These are phyloP conservation scores for Rhizoctonia solani DNA, from an alignment of 1,284 basidiomycete species.

Conservation along the genomic window DNA sequence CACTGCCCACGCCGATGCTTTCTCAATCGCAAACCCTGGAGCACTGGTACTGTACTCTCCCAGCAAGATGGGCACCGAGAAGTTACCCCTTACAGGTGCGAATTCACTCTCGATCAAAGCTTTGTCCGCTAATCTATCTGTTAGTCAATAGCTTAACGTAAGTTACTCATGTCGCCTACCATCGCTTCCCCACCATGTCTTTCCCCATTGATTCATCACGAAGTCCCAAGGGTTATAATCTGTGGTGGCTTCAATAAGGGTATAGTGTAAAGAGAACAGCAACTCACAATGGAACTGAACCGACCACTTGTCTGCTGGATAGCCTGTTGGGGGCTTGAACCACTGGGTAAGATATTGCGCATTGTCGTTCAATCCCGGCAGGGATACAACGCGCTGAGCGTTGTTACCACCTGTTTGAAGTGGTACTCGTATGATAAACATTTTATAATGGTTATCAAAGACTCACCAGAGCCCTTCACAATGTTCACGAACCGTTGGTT, in stretches of 20 bases:
- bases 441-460: neutral
- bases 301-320: conserved; percentile 32
- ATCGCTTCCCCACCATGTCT: conserved; percentile 34
- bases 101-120: conserved; percentile 30
- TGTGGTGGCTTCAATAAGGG: neutral
- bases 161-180: neutral
- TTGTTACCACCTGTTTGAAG: conserved; percentile 10
- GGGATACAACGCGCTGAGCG: conserved; percentile 19
- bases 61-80: conserved; percentile 32
- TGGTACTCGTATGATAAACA: neutral
- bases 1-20: conserved; percentile 36
- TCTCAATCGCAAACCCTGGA: conserved; percentile 21
- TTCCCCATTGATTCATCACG: conserved; percentile 33
- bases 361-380: conserved; percentile 25
- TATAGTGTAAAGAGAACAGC: neutral
- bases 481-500: conserved; percentile 34
- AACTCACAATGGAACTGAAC: conserved; percentile 34
- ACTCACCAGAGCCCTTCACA: conserved; percentile 33
- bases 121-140: conserved; percentile 20
- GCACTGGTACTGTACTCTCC: conserved; percentile 31
- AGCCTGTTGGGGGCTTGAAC: conserved; percentile 13
- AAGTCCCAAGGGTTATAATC: conserved; percentile 36
- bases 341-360: conserved; percentile 19
- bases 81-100: conserved; percentile 30
- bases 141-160: neutral